These are phyloP conservation scores for Amanita subjunquillea DNA, from an alignment of 768 basidiomycete genomes.

Conservation along the genomic window DNA sequence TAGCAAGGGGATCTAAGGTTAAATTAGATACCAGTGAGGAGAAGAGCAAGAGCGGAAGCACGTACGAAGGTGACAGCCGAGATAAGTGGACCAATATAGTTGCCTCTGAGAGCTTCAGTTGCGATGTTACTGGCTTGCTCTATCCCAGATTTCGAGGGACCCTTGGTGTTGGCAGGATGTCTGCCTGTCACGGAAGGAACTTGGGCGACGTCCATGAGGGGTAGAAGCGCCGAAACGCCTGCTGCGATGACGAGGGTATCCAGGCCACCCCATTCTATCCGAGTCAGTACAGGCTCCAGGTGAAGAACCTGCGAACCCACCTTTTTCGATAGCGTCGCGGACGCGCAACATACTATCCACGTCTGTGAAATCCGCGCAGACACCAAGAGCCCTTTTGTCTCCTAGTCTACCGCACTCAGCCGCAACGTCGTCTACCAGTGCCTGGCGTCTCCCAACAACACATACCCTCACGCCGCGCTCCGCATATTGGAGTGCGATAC, in stretches of 20 bases:
- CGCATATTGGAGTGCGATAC: slow-evolving; percentile 63
- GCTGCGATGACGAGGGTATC: slow-evolving; percentile 79
- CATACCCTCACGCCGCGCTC: slow-evolving; percentile 67
- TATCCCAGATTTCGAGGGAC: slow-evolving; percentile 45
- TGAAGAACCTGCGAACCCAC: slow-evolving; percentile 28
- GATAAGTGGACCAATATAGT: slow-evolving; percentile 62
- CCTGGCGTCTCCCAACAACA: slow-evolving; percentile 56
- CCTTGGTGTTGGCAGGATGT: slow-evolving; percentile 18
- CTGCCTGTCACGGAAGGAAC: slow-evolving; percentile 18
- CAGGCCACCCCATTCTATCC: slow-evolving; percentile 66
- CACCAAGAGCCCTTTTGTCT: slow-evolving; percentile 30
- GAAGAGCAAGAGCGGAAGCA: slow-evolving; percentile 1
- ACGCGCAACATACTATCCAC: slow-evolving; percentile 59
- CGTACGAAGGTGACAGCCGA: slow-evolving; percentile 66
- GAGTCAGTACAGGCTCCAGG: neutral
- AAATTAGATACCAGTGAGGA: neutral
- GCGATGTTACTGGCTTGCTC: slow-evolving; percentile 48
- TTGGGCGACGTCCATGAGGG: slow-evolving; percentile 64
- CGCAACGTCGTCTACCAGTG: slow-evolving; percentile 45
- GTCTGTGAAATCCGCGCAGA: slow-evolving; percentile 54
- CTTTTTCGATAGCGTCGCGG: slow-evolving; percentile 37
- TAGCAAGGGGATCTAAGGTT: slow-evolving; percentile 64
- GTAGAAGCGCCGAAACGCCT: slow-evolving; percentile 74
- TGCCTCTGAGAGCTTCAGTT: slow-evolving; percentile 44
- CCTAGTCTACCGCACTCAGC: slow-evolving; percentile 38